These are phyloP conservation scores for Fusarium tupiense DNA, from an alignment of 2,329 filamentous ascomycete species.

Conservation along the genomic window DNA sequence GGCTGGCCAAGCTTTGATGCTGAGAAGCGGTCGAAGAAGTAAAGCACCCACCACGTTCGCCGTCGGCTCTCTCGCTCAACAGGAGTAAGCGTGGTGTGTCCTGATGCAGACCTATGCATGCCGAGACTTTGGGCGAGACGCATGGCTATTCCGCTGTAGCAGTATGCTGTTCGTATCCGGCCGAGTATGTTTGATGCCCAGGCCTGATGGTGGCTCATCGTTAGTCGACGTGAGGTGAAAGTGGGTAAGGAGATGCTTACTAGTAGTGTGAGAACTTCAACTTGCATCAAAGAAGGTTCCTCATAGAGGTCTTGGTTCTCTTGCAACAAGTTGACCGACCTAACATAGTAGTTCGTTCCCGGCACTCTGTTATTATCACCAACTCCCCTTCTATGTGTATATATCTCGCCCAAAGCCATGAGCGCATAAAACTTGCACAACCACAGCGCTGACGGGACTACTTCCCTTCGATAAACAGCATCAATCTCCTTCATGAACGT, in stretches of 20 bases:
- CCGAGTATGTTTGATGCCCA: slow-evolving; percentile 49
- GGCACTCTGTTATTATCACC: slow-evolving; percentile 48
- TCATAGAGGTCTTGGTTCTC: slow-evolving; percentile 50
- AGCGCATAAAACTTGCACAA: slow-evolving; percentile 56
- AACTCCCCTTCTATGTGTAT: slow-evolving; percentile 50
- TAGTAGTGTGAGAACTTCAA: slow-evolving; percentile 51
- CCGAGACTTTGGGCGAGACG: slow-evolving; percentile 54
- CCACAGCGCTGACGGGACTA: slow-evolving; percentile 43
- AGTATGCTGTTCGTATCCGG: slow-evolving; percentile 46
- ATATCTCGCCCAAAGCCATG: slow-evolving; percentile 57
- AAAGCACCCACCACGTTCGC: slow-evolving; percentile 48
- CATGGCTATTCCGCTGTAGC: slow-evolving; percentile 49
- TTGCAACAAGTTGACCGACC: slow-evolving; percentile 52
- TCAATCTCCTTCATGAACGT: slow-evolving; percentile 51
- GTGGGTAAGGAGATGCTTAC: slow-evolving; percentile 11
- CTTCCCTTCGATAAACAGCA: slow-evolving; percentile 48
- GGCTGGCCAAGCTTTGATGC: slow-evolving; percentile 48
- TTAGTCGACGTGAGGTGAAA: not conserved
- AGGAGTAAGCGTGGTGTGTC: slow-evolving; percentile 26
- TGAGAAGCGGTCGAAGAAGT: slow-evolving; percentile 48
- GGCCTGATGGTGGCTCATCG: not conserved
- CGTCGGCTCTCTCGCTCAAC: slow-evolving; percentile 41
- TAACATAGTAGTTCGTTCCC: slow-evolving; percentile 55
- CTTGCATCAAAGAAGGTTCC: slow-evolving; percentile 54
- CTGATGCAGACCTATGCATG: slow-evolving; percentile 50